A percentile compares a stretch with the other conserved stretches of the same genome.
phyloP scores from a whole-genome alignment of 1,284 basidiomycete species.

The Ganoderma resinaceum region DNA sequence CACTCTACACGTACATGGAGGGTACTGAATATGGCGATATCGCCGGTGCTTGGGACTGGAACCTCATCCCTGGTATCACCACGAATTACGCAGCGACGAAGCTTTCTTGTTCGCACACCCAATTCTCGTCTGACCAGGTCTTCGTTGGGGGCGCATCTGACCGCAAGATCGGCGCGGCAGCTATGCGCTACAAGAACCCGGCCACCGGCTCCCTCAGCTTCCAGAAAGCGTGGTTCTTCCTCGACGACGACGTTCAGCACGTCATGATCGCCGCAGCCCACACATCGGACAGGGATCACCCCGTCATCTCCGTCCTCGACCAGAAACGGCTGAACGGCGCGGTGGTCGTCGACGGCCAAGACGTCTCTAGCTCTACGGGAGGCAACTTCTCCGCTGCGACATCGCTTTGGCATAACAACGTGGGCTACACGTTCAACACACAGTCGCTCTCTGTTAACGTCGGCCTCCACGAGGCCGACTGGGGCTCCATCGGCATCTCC shows the following conservation, averaged over 20 bases:
- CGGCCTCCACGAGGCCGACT: constrained; percentile 60
- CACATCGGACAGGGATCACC: constrained; percentile 42
- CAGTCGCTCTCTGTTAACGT: constrained; percentile 54
- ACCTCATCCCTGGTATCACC: constrained; percentile 71
- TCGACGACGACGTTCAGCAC: constrained; percentile 65
- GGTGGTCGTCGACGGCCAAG: constrained; percentile 52
- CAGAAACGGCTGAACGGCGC: constrained; percentile 56
- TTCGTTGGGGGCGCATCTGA: constrained; percentile 73
- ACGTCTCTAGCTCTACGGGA: constrained; percentile 25
- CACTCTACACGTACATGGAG: constrained; percentile 64
- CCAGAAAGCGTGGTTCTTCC: constrained; percentile 79
- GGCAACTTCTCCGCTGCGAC: constrained; percentile 43
- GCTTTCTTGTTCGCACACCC: constrained; percentile 51
- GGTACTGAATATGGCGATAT: constrained; percentile 78
- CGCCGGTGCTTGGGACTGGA: constrained; percentile 75
- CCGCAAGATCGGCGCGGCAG: constrained; percentile 58
- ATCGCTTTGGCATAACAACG: constrained; percentile 64
- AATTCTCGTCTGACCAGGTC: constrained; percentile 51
- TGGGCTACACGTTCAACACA: constrained; percentile 57
- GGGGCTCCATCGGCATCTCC: constrained; percentile 71
- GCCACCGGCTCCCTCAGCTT: constrained; percentile 59
- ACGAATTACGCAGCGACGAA: constrained; percentile 62
- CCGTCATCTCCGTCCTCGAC: constrained; percentile 70
- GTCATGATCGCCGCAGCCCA: constrained; percentile 63
- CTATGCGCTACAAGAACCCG: constrained; percentile 71